Conservation (phyloP, 306 rosid genomes). For the Hippophae tibetana region DNA sequence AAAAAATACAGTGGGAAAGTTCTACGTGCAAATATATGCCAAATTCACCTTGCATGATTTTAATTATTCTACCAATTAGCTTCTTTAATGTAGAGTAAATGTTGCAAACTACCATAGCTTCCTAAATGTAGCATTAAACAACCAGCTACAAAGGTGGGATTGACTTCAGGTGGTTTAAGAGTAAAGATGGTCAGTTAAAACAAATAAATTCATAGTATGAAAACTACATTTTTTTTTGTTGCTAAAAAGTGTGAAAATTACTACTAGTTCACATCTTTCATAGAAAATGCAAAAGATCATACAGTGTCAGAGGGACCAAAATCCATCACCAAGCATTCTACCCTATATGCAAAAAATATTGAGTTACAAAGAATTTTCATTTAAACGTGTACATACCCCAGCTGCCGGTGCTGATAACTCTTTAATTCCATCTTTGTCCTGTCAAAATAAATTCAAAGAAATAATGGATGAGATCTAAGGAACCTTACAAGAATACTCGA, state of each 20-base stretch:
- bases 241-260: too few species aligned
- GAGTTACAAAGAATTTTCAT: background rate
- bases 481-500: background rate
- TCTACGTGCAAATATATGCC: too few species aligned
- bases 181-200: background rate
- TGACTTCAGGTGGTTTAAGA: slow-evolving; percentile 1
- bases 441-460: slow-evolving; percentile 27
- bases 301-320: too few species aligned
- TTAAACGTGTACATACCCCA: slow-evolving; percentile 50
- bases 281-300: too few species aligned
- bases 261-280: too few species aligned
- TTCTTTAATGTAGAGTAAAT: too few species aligned
- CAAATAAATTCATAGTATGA: background rate
- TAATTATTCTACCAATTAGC: too few species aligned
- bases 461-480: slow-evolving; percentile 12
- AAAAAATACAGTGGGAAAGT: too few species aligned
- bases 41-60: too few species aligned
- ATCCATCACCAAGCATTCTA: slow-evolving; percentile 13
- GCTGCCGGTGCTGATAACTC: slow-evolving; percentile 95
- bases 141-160: slow-evolving; percentile 5
- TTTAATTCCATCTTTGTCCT: slow-evolving; percentile 65
- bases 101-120: slow-evolving; percentile 5
- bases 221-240: background rate
- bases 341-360: slow-evolving; percentile 3
- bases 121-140: slow-evolving; percentile 4